phyloP scores from a whole-genome alignment of 345 rosid species.

The Dimocarpus longan region DNA sequence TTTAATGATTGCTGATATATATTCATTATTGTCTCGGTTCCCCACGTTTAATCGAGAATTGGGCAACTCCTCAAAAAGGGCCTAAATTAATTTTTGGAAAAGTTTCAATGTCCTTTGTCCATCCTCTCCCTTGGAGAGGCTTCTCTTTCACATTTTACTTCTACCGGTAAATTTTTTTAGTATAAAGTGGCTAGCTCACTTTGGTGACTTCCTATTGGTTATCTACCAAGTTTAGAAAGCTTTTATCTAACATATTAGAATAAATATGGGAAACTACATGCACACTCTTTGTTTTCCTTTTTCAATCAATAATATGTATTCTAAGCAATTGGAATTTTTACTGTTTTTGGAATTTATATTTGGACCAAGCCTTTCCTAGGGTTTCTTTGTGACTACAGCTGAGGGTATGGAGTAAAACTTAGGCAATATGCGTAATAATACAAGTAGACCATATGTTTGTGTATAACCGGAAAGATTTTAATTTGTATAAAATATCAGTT shows the following conservation, averaged over 20 bases:
- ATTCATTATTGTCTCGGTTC: slow-evolving; percentile 50
- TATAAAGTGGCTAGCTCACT: neutral
- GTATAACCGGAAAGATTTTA: neutral
- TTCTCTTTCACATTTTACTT: neutral
- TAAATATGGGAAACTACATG: neutral
- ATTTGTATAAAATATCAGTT: slow-evolving; percentile 5
- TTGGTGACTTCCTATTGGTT: slow-evolving; percentile 33
- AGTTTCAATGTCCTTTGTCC: neutral
- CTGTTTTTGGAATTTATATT: slow-evolving; percentile 6
- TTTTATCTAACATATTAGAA: too few relatives aligned
- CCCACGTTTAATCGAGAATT: slow-evolving; percentile 47
- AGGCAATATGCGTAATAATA: slow-evolving; percentile 32
- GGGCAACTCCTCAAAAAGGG: slow-evolving; percentile 20
- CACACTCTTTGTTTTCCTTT: neutral
- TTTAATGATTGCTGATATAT: slow-evolving; percentile 44
- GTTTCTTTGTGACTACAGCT: slow-evolving; percentile 25
- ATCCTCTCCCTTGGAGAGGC: slow-evolving; percentile 1
- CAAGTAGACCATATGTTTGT: slow-evolving; percentile 35
- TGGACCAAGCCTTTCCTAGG: slow-evolving; percentile 22
- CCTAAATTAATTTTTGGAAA: slow-evolving; percentile 13
- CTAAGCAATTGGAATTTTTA: neutral
- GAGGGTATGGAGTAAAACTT: slow-evolving; percentile 50
- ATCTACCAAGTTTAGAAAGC: slow-evolving; percentile 2
- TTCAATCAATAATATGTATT: neutral
- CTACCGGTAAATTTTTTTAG: neutral